Base-by-base conservation (phyloP, 2,329 filamentous ascomycete species). In the Fusarium sp. region DNA sequence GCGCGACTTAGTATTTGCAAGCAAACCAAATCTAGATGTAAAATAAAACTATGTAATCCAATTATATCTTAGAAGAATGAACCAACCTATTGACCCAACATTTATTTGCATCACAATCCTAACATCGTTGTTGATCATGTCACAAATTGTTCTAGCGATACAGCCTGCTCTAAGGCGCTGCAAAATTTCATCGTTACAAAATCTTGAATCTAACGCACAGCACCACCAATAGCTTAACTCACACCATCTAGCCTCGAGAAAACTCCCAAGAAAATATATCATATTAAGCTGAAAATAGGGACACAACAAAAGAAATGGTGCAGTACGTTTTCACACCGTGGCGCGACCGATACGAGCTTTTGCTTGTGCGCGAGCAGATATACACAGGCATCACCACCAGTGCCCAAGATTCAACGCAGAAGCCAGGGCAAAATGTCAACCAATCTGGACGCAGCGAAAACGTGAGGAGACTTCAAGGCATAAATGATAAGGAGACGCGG, bases 321-420 rank as follows among this genome's bases (percentile, higher is more conserved):
- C 87, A 89, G 74, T 92, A 92, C 79, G 84, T 90, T 65, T 88
- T 91, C 74, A 93, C 90, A 55, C 90, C 90, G 33, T 94, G 91
- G 91, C 89, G 90, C 68, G 81, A 87, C 77, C 85, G 83, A 55
- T 75, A 80, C 59, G 90, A 93, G 76, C 86, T 94, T 63, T 83
- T 93, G 58, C 78, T 81, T 48, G 87, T 93, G 54, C 87, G 91
- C 63, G 77, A 81, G 53, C 86, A 90, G 70, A 86, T 94, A 70
- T 94, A 92, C 77, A 72, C 68, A 43, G 48, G 56, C 43, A 56
- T 56, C 47, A 52, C 33, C 33, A 56, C 50, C 55, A 57, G 26
- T 45, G 24, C 33, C 9, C 58, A 32, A 30, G 45, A 59, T 15
- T 14, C 24, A 22, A 35, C 46, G 15, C 56, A 58, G 15, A 65